A percentile compares a stretch with the other conserved stretches of the same genome.
Evolutionary conservation across 2,329 filamentous ascomycete species (phyloP).

Genomic region (Aspergillus floridensis): DNA sequence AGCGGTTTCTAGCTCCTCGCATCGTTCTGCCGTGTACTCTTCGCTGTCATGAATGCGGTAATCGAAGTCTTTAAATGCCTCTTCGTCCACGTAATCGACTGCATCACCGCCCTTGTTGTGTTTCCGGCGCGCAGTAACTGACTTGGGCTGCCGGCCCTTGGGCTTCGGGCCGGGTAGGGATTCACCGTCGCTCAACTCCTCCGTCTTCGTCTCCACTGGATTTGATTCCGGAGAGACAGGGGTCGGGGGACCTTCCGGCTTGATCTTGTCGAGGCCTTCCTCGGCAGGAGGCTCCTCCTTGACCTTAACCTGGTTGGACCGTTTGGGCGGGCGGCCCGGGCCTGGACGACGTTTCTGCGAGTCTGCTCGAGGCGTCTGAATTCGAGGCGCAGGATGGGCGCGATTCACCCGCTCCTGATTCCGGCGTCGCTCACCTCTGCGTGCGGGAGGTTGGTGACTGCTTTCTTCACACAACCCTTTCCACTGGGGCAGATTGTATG

Average conservation of each 20-base stretch:
- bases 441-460: conserved; percentile 91
- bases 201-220: conserved; percentile 54
- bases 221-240: conserved; percentile 56
- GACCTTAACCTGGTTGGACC: conserved; percentile 37
- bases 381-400: conserved; percentile 32
- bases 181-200: conserved; percentile 49
- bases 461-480: conserved; percentile 88
- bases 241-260: conserved; percentile 51
- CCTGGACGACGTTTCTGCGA: conserved; percentile 48
- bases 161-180: conserved; percentile 42
- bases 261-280: conserved; percentile 38
- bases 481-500: conserved; percentile 97
- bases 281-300: conserved; percentile 38
- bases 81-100: conserved; percentile 79
- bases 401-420: conserved; percentile 50
- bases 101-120: conserved; percentile 76
- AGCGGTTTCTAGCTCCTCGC: conserved; percentile 86
- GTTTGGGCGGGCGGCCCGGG: conserved; percentile 40
- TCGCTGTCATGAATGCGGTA: conserved; percentile 80
- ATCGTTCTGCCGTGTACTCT: conserved; percentile 86
- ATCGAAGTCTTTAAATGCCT: conserved; percentile 85
- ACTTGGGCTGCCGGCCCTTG: conserved; percentile 61
- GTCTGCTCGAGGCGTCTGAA: conserved; percentile 37
- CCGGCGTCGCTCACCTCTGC: conserved; percentile 62
- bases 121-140: conserved; percentile 81